These are phyloP conservation scores for Podospora pseudoanserina DNA, from an alignment of 495 filamentous ascomycete species.

Conservation along the genomic window DNA sequence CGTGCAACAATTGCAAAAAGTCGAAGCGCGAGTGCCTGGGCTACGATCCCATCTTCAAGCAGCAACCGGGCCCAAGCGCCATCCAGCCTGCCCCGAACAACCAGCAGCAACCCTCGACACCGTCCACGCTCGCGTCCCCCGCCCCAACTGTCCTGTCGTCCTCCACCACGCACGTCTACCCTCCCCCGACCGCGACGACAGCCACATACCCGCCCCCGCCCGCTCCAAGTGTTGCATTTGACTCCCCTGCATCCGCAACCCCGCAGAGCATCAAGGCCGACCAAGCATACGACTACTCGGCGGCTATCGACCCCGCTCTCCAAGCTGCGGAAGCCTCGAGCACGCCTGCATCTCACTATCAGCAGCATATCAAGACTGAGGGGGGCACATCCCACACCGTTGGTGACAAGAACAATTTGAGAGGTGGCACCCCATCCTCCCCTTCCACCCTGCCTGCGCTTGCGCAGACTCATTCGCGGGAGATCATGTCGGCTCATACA, in stretches of 20 bases:
- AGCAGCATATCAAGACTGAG: constrained; percentile 30
- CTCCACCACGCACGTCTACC: constrained; percentile 32
- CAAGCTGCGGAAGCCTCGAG: constrained; percentile 43
- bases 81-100: constrained; percentile 64
- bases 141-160: constrained; percentile 23
- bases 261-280: constrained; percentile 58
- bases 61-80: constrained; percentile 69
- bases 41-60: constrained; percentile 97
- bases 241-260: constrained; percentile 40
- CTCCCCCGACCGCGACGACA: constrained; percentile 30
- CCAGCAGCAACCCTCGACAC: constrained; percentile 29
- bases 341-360: constrained; percentile 40
- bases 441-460: constrained; percentile 16
- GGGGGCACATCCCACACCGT: constrained; percentile 21
- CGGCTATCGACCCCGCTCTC: constrained; percentile 74
- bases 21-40: constrained; percentile 96
- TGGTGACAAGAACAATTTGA: constrained; percentile 22
- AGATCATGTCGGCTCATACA: constrained; percentile 45
- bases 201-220: constrained; percentile 23
- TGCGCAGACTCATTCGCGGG: constrained; percentile 27
- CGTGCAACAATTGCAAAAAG: constrained; percentile 96
- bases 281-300: constrained; percentile 59
- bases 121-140: constrained; percentile 29
- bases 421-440: constrained; percentile 32
- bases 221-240: constrained; percentile 31